Conservation (phyloP, 140 eudicot species). For the Bidens hawaiensis region DNA sequence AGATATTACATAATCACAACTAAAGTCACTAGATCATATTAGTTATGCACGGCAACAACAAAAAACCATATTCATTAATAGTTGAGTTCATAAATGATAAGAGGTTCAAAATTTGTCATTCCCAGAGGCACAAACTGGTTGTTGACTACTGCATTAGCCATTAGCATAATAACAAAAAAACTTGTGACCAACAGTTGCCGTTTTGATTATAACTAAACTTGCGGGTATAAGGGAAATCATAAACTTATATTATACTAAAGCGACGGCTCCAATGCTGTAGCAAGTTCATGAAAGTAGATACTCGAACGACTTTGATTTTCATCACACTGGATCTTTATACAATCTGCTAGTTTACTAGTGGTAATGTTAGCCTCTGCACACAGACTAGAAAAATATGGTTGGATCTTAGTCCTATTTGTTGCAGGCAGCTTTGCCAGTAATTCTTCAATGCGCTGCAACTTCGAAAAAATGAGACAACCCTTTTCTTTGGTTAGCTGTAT, state of each 20-base stretch:
- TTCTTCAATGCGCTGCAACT: background rate
- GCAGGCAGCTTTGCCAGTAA: background rate
- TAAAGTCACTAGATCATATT: background rate
- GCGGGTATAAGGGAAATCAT: background rate
- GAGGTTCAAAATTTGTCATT: background rate
- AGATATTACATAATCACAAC: too few species aligned
- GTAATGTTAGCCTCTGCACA: background rate
- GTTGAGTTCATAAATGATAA: background rate
- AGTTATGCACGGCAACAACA: background rate
- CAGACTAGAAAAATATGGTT: background rate
- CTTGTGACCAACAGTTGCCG: background rate
- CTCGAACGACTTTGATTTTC: background rate
- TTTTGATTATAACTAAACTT: background rate
- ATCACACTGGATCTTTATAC: background rate
- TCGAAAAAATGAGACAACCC: background rate
- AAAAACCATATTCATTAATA: background rate
- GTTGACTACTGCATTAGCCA: background rate
- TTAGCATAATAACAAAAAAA: background rate
- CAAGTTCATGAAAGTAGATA: background rate
- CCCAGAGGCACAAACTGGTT: background rate
- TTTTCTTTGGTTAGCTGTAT: background rate
- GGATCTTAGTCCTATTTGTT: background rate
- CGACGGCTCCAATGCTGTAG: background rate
- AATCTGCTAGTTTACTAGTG: background rate
- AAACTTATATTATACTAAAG: background rate